Evolutionary conservation across 2,329 filamentous ascomycete species (phyloP).

Genomic region (Raffaelea ambrosiae): DNA sequence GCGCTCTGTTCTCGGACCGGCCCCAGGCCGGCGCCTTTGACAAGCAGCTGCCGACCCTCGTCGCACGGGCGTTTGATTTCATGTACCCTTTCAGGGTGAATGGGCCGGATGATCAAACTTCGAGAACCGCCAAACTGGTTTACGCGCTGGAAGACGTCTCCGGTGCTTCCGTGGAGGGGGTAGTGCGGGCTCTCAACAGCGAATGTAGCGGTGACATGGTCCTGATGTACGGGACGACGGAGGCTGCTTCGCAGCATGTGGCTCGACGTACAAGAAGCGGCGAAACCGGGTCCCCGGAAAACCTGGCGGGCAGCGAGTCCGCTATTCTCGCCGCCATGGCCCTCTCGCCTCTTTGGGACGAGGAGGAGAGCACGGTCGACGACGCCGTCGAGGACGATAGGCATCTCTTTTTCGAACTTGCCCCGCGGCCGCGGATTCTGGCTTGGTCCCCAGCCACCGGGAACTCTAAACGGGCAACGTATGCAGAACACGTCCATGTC

Average conservation of each 20-base stretch:
- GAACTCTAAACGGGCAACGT: too few relatives aligned
- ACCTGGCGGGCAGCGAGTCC: not conserved
- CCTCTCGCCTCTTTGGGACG: not conserved
- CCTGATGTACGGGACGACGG: not conserved
- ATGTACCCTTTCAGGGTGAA: not conserved
- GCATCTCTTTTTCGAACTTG: not conserved
- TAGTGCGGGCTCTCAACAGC: not conserved
- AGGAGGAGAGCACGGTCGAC: not conserved
- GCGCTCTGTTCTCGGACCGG: not conserved
- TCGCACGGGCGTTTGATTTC: not conserved
- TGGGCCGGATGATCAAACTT: not conserved
- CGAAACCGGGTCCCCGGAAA: too few relatives aligned
- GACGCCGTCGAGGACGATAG: not conserved
- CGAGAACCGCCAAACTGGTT: not conserved
- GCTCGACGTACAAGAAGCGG: too few relatives aligned
- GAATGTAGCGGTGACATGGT: not conserved
- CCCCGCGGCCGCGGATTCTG: not conserved
- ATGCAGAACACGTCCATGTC: too few relatives aligned
- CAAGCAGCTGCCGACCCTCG: not conserved
- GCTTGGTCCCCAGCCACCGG: too few relatives aligned
- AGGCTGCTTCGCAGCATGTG: too few relatives aligned
- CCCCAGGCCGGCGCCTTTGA: not conserved
- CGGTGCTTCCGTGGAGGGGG: not conserved
- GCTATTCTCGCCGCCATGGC: not conserved
- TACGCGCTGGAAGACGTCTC: not conserved